phyloP scores from a whole-genome alignment of 805 yeast species.

The Wickerhamiella bombiphila region DNA sequence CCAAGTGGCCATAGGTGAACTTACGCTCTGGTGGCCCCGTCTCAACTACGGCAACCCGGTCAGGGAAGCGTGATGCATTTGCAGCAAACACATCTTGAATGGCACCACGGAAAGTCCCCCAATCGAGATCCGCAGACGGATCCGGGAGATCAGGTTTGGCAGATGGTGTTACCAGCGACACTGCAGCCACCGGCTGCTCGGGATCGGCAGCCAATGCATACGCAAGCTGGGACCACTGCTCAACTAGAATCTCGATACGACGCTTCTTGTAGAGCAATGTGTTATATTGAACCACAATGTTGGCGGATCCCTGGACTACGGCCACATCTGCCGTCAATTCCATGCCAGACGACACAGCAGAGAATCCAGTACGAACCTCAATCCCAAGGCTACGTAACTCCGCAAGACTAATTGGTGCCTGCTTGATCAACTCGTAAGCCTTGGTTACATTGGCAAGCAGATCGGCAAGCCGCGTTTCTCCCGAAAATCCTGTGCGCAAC shows the following conservation, averaged over 20 bases:
- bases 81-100: constrained; percentile 89
- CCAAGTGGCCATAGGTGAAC: constrained; percentile 75
- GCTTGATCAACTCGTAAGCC: constrained; percentile 22
- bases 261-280: constrained; percentile 55
- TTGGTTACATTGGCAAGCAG: constrained; percentile 34
- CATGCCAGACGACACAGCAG: neutral
- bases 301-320: constrained; percentile 46
- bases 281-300: constrained; percentile 44
- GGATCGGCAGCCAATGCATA: constrained; percentile 17
- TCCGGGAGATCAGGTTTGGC: constrained; percentile 50
- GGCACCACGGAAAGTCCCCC: constrained; percentile 86
- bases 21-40: constrained; percentile 49
- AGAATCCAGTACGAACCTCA: constrained; percentile 9
- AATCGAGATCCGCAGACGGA: constrained; percentile 74
- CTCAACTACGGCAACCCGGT: constrained; percentile 82
- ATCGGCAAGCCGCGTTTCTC: constrained; percentile 31
- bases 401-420: constrained; percentile 34
- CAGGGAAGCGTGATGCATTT: constrained; percentile 75
- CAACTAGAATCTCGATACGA: constrained; percentile 54
- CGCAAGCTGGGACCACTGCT: constrained; percentile 40
- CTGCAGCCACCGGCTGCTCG: constrained; percentile 36
- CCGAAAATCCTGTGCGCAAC: constrained; percentile 38
- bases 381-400: constrained; percentile 39
- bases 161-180: constrained; percentile 52
- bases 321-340: constrained; percentile 23